A percentile compares a stretch with the other conserved stretches of the same genome.
Evolutionary conservation across 2,329 filamentous ascomycete genomes (phyloP).

Genomic region (Emmonsiellopsis sp.): DNA sequence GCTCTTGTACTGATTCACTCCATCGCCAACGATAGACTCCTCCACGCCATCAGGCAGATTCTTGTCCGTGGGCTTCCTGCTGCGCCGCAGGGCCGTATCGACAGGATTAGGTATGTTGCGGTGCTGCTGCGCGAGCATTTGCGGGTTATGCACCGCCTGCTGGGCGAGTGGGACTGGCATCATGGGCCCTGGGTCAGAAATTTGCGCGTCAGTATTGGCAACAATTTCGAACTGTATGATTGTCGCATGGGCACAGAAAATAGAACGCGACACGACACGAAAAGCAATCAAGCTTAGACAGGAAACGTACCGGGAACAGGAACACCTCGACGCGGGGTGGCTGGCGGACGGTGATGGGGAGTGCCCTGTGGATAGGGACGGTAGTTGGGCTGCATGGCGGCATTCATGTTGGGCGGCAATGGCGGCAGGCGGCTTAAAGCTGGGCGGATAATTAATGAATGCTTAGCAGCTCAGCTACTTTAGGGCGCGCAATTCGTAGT

Average conservation of each 20-base stretch:
- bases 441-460: no score
- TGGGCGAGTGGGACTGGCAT: conserved; percentile 30
- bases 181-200: not conserved
- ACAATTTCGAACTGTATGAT: no score
- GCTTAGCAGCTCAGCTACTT: no score
- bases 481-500: no score
- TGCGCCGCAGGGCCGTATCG: conserved; percentile 60
- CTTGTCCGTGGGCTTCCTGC: conserved; percentile 87
- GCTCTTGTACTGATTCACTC: conserved; percentile 70
- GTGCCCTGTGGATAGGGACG: conserved; percentile 31
- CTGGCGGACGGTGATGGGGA: conserved; percentile 31
- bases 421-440: no score
- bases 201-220: not conserved
- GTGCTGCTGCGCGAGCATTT: conserved; percentile 29
- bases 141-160: conserved; percentile 27
- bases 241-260: not conserved
- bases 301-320: conserved; percentile 29
- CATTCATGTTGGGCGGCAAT: conserved; percentile 16
- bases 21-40: conserved; percentile 70
- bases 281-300: not conserved
- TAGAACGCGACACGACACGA: not conserved
- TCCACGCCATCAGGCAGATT: conserved; percentile 87
- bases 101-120: conserved; percentile 29
- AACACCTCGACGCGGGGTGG: conserved; percentile 32
- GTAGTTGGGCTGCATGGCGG: conserved; percentile 35